These are phyloP conservation scores for Apodospora peruviana DNA, from an alignment of 495 filamentous ascomycete species.

Conservation along the genomic window DNA sequence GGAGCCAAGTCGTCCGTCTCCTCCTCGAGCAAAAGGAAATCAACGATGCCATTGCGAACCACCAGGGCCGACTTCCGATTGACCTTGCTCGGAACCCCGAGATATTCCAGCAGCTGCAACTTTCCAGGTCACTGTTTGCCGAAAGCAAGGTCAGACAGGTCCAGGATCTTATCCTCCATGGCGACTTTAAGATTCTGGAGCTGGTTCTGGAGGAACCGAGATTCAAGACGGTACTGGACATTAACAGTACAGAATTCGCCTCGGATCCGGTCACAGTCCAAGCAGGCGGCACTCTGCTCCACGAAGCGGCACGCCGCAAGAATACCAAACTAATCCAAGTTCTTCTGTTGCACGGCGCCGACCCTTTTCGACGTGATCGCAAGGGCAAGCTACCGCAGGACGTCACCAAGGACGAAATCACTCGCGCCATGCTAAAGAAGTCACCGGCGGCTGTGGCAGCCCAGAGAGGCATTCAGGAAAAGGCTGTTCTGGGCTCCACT, in stretches of 20 bases:
- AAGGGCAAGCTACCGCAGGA: slow-evolving; percentile 95
- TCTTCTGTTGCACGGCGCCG: slow-evolving; percentile 89
- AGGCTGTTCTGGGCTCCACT: slow-evolving; percentile 77
- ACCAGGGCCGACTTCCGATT: slow-evolving; percentile 77
- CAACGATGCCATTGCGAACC: slow-evolving; percentile 89
- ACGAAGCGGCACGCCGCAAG: slow-evolving; percentile 84
- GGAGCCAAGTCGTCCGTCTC: slow-evolving; percentile 70
- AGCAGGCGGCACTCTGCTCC: slow-evolving; percentile 79
- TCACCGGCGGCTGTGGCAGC: slow-evolving; percentile 93
- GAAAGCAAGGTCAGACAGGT: slow-evolving; percentile 79
- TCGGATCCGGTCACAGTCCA: slow-evolving; percentile 72
- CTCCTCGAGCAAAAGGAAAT: slow-evolving; percentile 73
- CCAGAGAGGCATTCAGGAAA: slow-evolving; percentile 93
- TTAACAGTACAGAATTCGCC: slow-evolving; percentile 83
- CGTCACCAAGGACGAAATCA: slow-evolving; percentile 92
- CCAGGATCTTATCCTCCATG: slow-evolving; percentile 63
- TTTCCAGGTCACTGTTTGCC: slow-evolving; percentile 83
- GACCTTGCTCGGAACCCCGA: slow-evolving; percentile 87
- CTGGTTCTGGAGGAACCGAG: slow-evolving; percentile 76
- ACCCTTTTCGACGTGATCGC: slow-evolving; percentile 90
- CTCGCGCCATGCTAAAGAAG: slow-evolving; percentile 77
- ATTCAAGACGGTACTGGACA: slow-evolving; percentile 77
- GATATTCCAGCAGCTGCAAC: slow-evolving; percentile 91
- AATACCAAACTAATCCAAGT: slow-evolving; percentile 83
- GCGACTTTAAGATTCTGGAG: slow-evolving; percentile 71